A percentile compares a stretch with the other conserved stretches of the same genome.
phyloP scores from a whole-genome alignment of 2,329 filamentous ascomycete genomes.

The Penicillium paneum region DNA sequence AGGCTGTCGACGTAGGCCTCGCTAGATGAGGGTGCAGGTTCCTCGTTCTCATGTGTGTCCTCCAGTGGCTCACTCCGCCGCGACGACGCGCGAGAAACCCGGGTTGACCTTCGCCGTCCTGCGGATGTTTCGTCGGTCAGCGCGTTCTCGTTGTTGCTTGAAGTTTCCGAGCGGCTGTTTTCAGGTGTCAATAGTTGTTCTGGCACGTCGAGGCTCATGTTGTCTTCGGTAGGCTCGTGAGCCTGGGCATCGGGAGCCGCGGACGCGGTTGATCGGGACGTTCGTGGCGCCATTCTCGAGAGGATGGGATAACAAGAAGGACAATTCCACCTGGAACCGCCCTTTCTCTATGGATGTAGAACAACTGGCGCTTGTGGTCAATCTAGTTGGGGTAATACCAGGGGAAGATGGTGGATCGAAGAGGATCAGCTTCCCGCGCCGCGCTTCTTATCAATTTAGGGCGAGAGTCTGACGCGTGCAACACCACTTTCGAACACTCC shows the following conservation, averaged over 20 bases:
- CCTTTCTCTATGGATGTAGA: constrained; percentile 12
- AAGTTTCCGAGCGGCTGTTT: constrained; percentile 44
- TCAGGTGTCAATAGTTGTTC: constrained; percentile 44
- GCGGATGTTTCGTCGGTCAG: constrained; percentile 33
- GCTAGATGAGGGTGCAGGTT: constrained; percentile 19
- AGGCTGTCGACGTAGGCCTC: constrained; percentile 40
- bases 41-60: constrained; percentile 24
- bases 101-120: constrained; percentile 36
- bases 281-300: constrained; percentile 32
- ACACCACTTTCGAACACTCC: constrained; percentile 15
- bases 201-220: constrained; percentile 35
- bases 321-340: constrained; percentile 12
- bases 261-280: constrained; percentile 30
- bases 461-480: constrained; percentile 28
- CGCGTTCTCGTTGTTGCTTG: constrained; percentile 40
- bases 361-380: constrained; percentile 14
- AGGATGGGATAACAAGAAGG: constrained; percentile 5
- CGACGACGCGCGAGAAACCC: constrained; percentile 41
- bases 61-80: constrained; percentile 30
- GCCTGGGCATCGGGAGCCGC: constrained; percentile 31
- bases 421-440: constrained; percentile 27
- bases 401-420: constrained; percentile 21
- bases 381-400: constrained; percentile 19
- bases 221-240: constrained; percentile 29
- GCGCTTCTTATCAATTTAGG: constrained; percentile 29